Percentiles rank a stretch among this genome's conserved stretches.
Evolutionary conservation across 2,329 filamentous ascomycete genomes (phyloP).

Genomic region (Diaporthe destruens): DNA sequence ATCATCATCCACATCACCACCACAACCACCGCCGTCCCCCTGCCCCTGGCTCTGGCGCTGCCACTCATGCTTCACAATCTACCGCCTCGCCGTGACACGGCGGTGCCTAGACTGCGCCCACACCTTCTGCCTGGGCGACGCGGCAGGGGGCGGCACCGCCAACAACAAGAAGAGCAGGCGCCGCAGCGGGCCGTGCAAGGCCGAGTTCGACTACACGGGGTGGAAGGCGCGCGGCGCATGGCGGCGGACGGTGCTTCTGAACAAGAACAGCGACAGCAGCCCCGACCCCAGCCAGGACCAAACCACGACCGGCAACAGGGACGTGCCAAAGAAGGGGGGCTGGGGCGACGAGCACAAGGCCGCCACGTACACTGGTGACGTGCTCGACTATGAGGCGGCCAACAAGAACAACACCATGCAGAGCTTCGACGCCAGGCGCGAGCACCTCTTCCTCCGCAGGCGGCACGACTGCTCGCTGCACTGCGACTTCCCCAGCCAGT

Average conservation of each 20-base stretch:
- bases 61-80: constrained; percentile 48
- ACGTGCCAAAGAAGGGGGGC: background rate
- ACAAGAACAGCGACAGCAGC: background rate
- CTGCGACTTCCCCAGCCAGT: constrained; percentile 49
- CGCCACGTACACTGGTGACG: no score
- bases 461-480: constrained; percentile 46
- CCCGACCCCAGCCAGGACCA: background rate
- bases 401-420: background rate
- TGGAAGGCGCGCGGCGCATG: constrained; percentile 51
- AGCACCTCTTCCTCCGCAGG: constrained; percentile 43
- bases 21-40: constrained; percentile 19
- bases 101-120: constrained; percentile 56
- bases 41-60: constrained; percentile 53
- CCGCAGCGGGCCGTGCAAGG: constrained; percentile 43
- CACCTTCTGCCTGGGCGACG: constrained; percentile 48
- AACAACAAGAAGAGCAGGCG: constrained; percentile 25
- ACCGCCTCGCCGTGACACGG: constrained; percentile 51
- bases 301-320: background rate
- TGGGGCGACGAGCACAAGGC: constrained; percentile 38
- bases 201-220: constrained; percentile 51
- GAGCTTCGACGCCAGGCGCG: constrained; percentile 32
- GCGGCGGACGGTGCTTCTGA: constrained; percentile 45
- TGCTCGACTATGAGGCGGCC: no score
- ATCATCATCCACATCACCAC: constrained; percentile 31
- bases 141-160: constrained; percentile 38